Evolutionary conservation across 768 basidiomycete genomes (phyloP).

Genomic region (Boletus rubroflammeus): DNA sequence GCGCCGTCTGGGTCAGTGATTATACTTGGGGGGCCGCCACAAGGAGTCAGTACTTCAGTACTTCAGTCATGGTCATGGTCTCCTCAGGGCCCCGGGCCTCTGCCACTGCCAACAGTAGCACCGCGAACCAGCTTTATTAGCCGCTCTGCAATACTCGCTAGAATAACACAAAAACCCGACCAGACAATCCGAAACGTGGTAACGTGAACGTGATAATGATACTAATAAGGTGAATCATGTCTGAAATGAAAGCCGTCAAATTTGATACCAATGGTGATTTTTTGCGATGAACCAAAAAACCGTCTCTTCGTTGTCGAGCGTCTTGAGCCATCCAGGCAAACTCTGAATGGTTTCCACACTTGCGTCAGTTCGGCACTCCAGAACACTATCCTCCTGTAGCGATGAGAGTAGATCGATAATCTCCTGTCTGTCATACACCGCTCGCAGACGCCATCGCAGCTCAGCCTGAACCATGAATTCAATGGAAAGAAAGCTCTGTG

Average conservation of each 20-base stretch:
- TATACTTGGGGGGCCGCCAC: no score
- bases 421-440: conserved; percentile 75
- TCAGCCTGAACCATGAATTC: conserved; percentile 46
- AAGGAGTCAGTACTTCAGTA: no score
- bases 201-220: conserved; percentile 16
- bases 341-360: conserved; percentile 3
- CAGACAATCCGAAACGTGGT: no score
- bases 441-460: conserved; percentile 65
- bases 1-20: no score
- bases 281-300: conserved; percentile 58
- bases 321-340: conserved; percentile 29
- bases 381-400: conserved; percentile 49
- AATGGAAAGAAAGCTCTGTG: conserved; percentile 4
- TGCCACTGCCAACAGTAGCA: no score
- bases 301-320: conserved; percentile 48
- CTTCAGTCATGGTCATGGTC: no score
- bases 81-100: no score
- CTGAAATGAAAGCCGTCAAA: conserved; percentile 26
- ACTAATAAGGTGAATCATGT: neutral
- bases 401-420: conserved; percentile 56
- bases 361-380: conserved; percentile 29
- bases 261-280: conserved; percentile 63
- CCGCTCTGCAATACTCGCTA: no score
- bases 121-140: no score
- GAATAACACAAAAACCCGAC: no score